Percentiles rank a stretch among this genome's conserved stretches.
Evolutionary conservation across 257 asterid species (phyloP).

Genomic region (Ilex asprella): DNA sequence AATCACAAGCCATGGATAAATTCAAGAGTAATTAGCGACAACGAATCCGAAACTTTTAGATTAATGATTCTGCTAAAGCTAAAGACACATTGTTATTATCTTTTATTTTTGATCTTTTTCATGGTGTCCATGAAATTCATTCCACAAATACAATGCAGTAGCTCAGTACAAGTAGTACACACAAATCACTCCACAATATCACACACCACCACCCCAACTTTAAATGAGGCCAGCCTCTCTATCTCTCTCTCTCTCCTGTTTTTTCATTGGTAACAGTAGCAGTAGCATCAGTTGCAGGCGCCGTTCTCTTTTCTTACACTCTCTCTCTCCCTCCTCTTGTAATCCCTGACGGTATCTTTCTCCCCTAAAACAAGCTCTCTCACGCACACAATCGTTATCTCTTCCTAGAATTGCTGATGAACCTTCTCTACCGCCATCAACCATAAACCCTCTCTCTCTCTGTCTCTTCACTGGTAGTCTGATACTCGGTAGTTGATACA

Average conservation of each 20-base stretch:
- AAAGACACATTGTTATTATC: too few species aligned
- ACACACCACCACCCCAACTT: conserved; percentile 15
- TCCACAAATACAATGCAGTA: too few species aligned
- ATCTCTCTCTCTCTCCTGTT: conserved; percentile 14
- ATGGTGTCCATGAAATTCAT: too few species aligned
- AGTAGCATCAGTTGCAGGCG: conserved; percentile 48
- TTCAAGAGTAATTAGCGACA: too few species aligned
- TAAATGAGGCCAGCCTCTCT: conserved; percentile 27
- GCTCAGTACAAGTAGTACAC: neutral
- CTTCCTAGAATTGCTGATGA: neutral
- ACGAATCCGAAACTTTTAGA: too few species aligned
- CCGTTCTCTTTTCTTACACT: conserved; percentile 58
- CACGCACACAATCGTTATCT: neutral
- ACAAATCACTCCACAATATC: conserved; percentile 1
- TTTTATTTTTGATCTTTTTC: too few species aligned
- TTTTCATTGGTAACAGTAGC: conserved; percentile 58
- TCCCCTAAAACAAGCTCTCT: neutral
- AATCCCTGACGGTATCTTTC: conserved; percentile 24
- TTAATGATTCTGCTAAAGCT: too few species aligned
- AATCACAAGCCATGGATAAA: too few species aligned
- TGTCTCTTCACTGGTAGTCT: neutral
- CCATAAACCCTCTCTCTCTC: neutral
- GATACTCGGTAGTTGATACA: neutral
- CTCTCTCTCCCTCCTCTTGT: conserved; percentile 24
- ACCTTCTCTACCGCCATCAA: neutral